Evolutionary conservation across 768 basidiomycete genomes (phyloP), one percentile per base, ranked within the genome.

Genomic region (Solioccasus polychromus): DNA sequence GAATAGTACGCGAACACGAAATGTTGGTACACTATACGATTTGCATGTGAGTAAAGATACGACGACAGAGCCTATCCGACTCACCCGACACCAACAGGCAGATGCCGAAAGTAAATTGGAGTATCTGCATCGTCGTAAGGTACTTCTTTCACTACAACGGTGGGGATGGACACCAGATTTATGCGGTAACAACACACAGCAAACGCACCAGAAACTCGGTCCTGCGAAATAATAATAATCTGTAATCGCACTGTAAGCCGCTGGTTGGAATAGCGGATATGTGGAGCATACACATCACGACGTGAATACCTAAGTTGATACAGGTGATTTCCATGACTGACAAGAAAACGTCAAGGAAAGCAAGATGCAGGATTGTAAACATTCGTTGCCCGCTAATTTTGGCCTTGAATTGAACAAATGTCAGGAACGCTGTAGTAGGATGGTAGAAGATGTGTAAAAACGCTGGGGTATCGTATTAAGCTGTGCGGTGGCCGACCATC

Each of bases 371-470:
- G 8, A 34, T 23, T n/a, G n/a, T n/a, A n/a, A n/a, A 23, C 9
- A 32, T 25, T 17, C 3, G 15, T 38, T 22, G 92, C 51, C 94
- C 89, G 54, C 83, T 90, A 34, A 94, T 89, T 63, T 78, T 80
- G 45, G 92, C 92, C 55, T 92, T 83, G 51, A 96, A 74, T 69
- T 96, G 92, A 44, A 89, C 86, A 67, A 83, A 96, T 70, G 92
- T 93, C 47, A 98, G 74, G 48, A 95, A 68, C 39, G 92, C 93
- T 45, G 94, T 96, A 8, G 92, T 92, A 40, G 94, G 86, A 72
- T 97, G 95, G 67, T 97, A 94, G 75, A 94, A 97, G 47, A 98
- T 92, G 67, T 97, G 95, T 49, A 98, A 75, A 72, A 98, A 97
- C 53, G 90, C 92, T 93, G 57, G 26, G 9, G 22, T 10, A 38